Base-by-base conservation (phyloP, 176 grass and related monocot genomes). In the Oryza coarctata region DNA sequence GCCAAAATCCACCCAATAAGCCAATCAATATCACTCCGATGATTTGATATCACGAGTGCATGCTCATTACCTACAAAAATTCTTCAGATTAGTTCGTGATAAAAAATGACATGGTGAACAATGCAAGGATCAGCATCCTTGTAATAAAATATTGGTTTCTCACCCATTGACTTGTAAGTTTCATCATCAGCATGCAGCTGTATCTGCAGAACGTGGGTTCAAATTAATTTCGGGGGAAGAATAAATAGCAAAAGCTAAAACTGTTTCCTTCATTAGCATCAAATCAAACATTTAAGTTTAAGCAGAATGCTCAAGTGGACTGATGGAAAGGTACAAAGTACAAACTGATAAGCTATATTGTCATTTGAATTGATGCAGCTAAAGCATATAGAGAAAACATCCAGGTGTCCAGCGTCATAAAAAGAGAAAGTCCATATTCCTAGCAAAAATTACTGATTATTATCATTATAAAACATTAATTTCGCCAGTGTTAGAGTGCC, bases 1-100 rank as follows among this genome's bases (percentile, higher is more conserved):
- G 94, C 91, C 81, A 97, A 87, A 76, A 97, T 88, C 94, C 91
- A 97, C 75, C 94, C 94, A 75, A 97, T 92, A 83, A 97, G 91
- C 91, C 94, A 97, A 74, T 97, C 94, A 83, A 97, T 97, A 77
- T 97, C 94, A 62, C 90, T 97, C 63, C 69, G 85, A 79, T 97
- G 94, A 86, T 97, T 97, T 39, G 83, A 93, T 66, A 97, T 82
- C 32, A 97, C 15, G 27, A 97, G 88, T 71, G 94, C 82, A 30
- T 97, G 91, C 57, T 97, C 94, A 83, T 91, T 93, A 18, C 94
- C 90, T 97, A 71, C 62, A 93, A 40, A 67, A 67, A 55, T 84
- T 61, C 31, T 70, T 78, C 83, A 87, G 20, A 28, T 87, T 49
- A 87, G 40, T 39, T 12, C 61, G 50, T 30, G 36, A 49, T 73